These are phyloP conservation scores for Mycena galopus DNA, from an alignment of 768 basidiomycete genomes.

Conservation along the genomic window DNA sequence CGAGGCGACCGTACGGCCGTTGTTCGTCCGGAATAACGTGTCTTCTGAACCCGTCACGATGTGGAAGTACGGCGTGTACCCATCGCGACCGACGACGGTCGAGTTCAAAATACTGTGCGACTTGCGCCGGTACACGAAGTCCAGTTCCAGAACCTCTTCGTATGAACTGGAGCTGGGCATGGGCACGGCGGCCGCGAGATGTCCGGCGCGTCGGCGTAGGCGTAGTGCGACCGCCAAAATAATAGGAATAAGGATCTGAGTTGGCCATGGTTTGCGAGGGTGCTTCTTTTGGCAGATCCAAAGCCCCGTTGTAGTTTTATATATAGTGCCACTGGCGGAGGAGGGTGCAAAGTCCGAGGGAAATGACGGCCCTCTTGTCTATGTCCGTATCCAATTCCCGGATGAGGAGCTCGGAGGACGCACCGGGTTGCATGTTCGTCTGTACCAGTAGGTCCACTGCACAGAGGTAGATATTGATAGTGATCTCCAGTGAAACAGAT, in stretches of 20 bases:
- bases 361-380: not conserved
- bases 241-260: not conserved
- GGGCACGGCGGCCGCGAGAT: not conserved
- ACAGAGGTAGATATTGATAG: not conserved
- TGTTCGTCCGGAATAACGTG: conserved; percentile 27
- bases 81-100: conserved; percentile 27
- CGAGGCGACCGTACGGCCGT: conserved; percentile 18
- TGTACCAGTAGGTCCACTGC: conserved; percentile 20
- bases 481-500: conserved; percentile 18
- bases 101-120: conserved; percentile 19
- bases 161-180: not conserved
- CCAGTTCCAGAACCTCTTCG: conserved; percentile 1
- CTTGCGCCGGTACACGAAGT: conserved; percentile 9
- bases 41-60: conserved; percentile 5
- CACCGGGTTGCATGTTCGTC: not conserved
- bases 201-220: conserved; percentile 6
- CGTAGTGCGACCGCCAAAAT: not conserved
- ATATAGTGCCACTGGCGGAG: not conserved
- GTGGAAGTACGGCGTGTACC: conserved; percentile 31
- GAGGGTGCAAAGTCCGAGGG: not conserved
- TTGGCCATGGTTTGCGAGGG: not conserved
- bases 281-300: no score
- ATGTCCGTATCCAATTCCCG: not conserved
- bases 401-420: not conserved
- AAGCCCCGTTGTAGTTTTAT: not conserved